Conservation (phyloP, 345 rosid species). For the Citrus hindsii region DNA sequence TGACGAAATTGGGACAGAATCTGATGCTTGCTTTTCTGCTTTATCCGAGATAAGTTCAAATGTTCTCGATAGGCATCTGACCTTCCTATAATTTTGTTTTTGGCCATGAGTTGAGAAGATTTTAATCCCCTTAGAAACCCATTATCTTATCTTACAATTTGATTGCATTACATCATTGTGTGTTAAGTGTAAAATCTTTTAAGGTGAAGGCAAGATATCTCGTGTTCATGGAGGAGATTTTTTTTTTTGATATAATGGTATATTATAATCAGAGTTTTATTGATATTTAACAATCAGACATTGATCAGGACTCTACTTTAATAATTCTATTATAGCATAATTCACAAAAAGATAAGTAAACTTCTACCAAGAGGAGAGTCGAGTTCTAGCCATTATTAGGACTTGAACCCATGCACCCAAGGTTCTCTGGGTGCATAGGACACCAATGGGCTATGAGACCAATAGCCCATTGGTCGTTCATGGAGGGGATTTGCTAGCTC, state of each 20-base stretch:
- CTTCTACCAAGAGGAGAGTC: too few relatives aligned
- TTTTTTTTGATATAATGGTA: too few relatives aligned
- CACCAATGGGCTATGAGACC: too few relatives aligned
- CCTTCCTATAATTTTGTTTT: background rate
- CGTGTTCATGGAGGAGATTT: background rate
- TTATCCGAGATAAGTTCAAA: background rate
- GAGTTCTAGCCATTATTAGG: too few relatives aligned
- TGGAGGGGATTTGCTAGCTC: background rate
- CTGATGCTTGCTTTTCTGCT: background rate
- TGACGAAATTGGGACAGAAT: background rate
- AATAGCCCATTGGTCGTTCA: background rate
- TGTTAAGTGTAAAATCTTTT: background rate
- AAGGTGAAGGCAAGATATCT: background rate
- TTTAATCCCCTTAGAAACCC: background rate
- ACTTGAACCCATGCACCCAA: too few relatives aligned
- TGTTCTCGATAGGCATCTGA: background rate
- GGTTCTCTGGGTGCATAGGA: too few relatives aligned
- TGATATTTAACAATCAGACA: too few relatives aligned
- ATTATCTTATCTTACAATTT: background rate
- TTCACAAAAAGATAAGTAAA: too few relatives aligned
- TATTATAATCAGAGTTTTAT: fast-evolving
- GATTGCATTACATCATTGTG: background rate
- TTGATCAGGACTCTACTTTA: too few relatives aligned
- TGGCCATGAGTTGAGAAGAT: background rate
- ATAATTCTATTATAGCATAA: too few relatives aligned